A percentile compares a stretch with the other conserved stretches of the same genome.
Evolutionary conservation across 1,284 basidiomycete genomes (phyloP).

Genomic region (Inonotus obliquus): DNA sequence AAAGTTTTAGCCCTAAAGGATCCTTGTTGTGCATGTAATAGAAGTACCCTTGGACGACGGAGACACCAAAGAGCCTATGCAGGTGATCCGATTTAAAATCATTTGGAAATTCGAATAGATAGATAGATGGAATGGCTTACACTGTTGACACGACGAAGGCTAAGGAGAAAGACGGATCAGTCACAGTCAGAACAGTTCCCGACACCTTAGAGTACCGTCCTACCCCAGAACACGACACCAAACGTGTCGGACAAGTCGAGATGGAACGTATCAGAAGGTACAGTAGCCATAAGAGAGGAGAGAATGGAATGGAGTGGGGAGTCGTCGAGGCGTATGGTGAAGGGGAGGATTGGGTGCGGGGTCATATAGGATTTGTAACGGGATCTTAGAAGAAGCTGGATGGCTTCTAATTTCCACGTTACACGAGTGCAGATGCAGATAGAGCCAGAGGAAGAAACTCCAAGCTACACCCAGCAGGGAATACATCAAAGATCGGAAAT

Average conservation of each 20-base stretch:
- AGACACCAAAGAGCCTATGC: conserved; percentile 14
- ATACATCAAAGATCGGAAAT: not conserved
- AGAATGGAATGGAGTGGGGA: not conserved
- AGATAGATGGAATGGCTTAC: conserved; percentile 8
- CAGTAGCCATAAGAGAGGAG: not conserved
- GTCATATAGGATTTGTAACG: not conserved
- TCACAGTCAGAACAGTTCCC: not conserved
- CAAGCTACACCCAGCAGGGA: not conserved
- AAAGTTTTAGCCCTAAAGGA: not conserved
- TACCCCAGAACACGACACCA: conserved; percentile 18
- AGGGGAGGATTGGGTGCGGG: not conserved
- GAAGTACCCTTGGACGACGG: conserved; percentile 16
- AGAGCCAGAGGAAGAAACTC: not conserved
- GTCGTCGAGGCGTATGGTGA: not conserved
- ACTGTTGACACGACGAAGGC: conserved; percentile 16
- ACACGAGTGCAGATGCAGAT: not conserved
- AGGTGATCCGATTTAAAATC: too few species aligned
- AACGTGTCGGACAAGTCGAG: conserved; percentile 12
- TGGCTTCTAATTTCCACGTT: not conserved
- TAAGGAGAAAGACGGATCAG: not conserved
- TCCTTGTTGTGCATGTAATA: conserved; percentile 17
- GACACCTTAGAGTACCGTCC: not conserved
- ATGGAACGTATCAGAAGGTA: not conserved
- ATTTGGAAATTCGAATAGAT: not conserved
- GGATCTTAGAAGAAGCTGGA: not conserved